Evolutionary conservation across 768 basidiomycete genomes (phyloP).

Genomic region (Coprinellus aureogranulatus): DNA sequence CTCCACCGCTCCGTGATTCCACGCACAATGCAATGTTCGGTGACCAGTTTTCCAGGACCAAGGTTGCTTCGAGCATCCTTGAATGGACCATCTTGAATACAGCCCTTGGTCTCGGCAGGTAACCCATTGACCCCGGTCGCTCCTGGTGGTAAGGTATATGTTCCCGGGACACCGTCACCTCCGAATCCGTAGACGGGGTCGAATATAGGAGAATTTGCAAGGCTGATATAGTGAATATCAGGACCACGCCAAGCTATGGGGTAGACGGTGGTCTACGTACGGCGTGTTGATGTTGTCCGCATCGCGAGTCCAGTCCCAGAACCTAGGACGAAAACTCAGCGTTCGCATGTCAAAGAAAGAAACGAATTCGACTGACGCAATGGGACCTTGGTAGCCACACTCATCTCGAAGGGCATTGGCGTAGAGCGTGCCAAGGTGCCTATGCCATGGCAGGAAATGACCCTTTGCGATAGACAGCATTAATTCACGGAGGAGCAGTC

Average conservation of each 20-base stretch:
- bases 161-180: slow-evolving; percentile 29
- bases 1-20: slow-evolving; percentile 22
- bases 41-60: slow-evolving; percentile 32
- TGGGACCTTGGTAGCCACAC: slow-evolving; percentile 33
- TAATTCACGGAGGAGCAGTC: neutral
- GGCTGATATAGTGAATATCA: neutral
- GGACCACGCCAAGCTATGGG: too few species aligned
- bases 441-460: slow-evolving; percentile 39
- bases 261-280: neutral
- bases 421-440: slow-evolving; percentile 27
- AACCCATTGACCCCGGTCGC: slow-evolving; percentile 1
- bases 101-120: slow-evolving; percentile 18
- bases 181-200: slow-evolving; percentile 37
- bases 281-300: slow-evolving; percentile 15
- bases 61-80: slow-evolving; percentile 29
- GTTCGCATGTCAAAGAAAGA: neutral
- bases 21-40: slow-evolving; percentile 34
- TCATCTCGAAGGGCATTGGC: slow-evolving; percentile 33
- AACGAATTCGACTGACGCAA: slow-evolving; percentile 25
- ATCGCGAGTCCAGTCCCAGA: slow-evolving; percentile 42
- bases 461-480: slow-evolving; percentile 19
- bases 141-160: slow-evolving; percentile 20
- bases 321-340: slow-evolving; percentile 20
- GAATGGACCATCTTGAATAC: slow-evolving; percentile 34
- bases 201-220: slow-evolving; percentile 35